Base-by-base conservation (phyloP, 2,329 filamentous ascomycete genomes). In the Cytospora chrysosperma region DNA sequence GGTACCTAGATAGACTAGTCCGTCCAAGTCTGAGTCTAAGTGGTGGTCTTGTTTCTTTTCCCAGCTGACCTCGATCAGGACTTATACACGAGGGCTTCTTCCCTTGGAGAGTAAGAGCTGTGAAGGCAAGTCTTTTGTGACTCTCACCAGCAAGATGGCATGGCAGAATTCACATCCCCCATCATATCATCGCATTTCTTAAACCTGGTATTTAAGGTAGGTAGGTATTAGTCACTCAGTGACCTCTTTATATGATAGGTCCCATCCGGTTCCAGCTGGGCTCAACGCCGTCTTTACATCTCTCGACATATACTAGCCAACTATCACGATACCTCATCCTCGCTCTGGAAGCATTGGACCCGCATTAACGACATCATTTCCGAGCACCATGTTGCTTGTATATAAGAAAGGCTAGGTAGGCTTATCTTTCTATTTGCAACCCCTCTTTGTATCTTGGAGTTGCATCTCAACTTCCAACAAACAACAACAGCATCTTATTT, bases 401-500 rank as follows among this genome's bases (percentile, higher is more conserved):
- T 37, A 54, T 53, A 61, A 49, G 19, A 61, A 50, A 53, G 47
- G 34, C 37, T 47, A 64, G 53, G 62, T 52, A 64, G 53, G 62
- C 62, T 56, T 19, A 58, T 26, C 26, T 55, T 37, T 57, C 56
- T 37, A 28, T 54, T 57, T 47, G 30, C 37, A 26, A 50, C 34
- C 27, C 52, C 37, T 40, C 21, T 52, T 61, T 57, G n/a, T 53
- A 30, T 40, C 30, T 58, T 34, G 54, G 54, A 28, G 34, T 40
- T 26, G 2, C 19, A 19, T 28, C 40, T 58, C 53, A 43, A 34
- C 47, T 50, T 28, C 30, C 32, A 58, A 13, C 50, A 60, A 55
- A 32, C 54, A 27, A 27, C 15, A 37, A 32, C 54, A 27, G 27
- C n/a, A 21, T 51, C 49, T 51, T 40, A n/a, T 51, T 7, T 21